Conservation (phyloP, 225 moss, liverwort and hornwort species). For the Physcomitrium patens region DNA sequence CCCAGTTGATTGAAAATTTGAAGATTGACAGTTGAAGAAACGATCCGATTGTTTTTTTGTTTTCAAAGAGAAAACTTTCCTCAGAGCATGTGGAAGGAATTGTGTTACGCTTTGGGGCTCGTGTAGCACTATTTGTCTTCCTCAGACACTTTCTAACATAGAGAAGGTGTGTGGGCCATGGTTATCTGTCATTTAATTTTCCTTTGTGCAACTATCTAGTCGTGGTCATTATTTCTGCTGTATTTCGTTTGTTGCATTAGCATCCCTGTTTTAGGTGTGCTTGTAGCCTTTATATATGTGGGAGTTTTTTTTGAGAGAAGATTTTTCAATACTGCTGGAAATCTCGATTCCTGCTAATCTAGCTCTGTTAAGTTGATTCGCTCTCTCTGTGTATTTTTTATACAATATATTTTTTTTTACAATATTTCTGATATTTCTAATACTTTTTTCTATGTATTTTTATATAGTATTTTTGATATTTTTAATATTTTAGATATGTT, state of each 20-base stretch:
- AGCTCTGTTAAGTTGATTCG: slow-evolving; percentile 23
- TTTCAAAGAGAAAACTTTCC: no score
- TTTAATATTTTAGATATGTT: no score
- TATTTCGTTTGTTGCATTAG: background rate
- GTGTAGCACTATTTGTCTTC: slow-evolving; percentile 57
- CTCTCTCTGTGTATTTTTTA: slow-evolving; percentile 1
- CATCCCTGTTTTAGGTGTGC: background rate
- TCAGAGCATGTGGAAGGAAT: slow-evolving; percentile 42
- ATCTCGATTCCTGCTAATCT: background rate
- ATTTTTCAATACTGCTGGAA: background rate
- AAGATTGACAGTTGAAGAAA: no score
- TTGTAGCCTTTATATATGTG: background rate
- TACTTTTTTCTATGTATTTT: no score
- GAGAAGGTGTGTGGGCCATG: slow-evolving; percentile 47
- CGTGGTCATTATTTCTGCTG: background rate
- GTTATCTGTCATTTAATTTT: slow-evolving; percentile 5
- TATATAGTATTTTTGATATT: no score
- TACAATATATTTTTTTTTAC: no score
- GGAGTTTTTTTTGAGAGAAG: background rate
- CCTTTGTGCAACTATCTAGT: background rate
- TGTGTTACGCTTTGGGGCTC: slow-evolving; percentile 55
- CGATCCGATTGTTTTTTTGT: no score
- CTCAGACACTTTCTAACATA: slow-evolving; percentile 55
- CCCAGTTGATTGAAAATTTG: no score
- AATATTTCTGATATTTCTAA: no score